Base-by-base conservation (phyloP, 495 filamentous ascomycete genomes). In the Talaromyces borbonicus region DNA sequence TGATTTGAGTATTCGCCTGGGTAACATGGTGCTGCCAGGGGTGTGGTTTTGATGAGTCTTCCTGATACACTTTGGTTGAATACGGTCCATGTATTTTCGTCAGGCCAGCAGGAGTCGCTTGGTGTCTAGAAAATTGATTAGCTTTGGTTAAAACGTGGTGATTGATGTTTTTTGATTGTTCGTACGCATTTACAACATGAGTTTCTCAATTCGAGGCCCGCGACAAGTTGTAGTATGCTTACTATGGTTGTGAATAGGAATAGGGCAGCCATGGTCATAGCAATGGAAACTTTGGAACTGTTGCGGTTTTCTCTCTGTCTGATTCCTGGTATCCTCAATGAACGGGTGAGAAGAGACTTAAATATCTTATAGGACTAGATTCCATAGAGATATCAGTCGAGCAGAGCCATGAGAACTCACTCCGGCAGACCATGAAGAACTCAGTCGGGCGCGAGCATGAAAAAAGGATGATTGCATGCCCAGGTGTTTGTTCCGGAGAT, bases 61-160 rank as follows among this genome's bases (percentile, higher is more conserved):
- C 56, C 56, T 6, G 49, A 40, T 6, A 54, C n/a, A 4, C 53
- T 49, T 2, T 33, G 8, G 38, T 58, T 58, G 41, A 56, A 40
- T 15, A 22, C 1, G 20, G 42, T 23, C 56, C 56, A 56, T 38
- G 31, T 35, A 18, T 39, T 24, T 3, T 2, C 1, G 12, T 39
- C 47, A 4, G 54, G 49, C 54, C 59, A 52, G 29, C 42, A 45
- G 22, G 8, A 7, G 23, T 31, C 22, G 6, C 5, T 19, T 30
- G 42, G 42, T 9, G 11, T 27, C 33, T 37, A 6, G 5, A 5
- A 29, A 29, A 5, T n/a, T n/a, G 6, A 11, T 29, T 11, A 29
- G 26, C 11, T 29, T 11, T 29, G 26, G 26, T 5, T 6, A 11
- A 11, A 29, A 11, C 5, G 26, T 11, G 5, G 26, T 6, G 5